Evolutionary conservation across 2,329 filamentous ascomycete genomes (phyloP).

Genomic region (Paecilomyces sp.): DNA sequence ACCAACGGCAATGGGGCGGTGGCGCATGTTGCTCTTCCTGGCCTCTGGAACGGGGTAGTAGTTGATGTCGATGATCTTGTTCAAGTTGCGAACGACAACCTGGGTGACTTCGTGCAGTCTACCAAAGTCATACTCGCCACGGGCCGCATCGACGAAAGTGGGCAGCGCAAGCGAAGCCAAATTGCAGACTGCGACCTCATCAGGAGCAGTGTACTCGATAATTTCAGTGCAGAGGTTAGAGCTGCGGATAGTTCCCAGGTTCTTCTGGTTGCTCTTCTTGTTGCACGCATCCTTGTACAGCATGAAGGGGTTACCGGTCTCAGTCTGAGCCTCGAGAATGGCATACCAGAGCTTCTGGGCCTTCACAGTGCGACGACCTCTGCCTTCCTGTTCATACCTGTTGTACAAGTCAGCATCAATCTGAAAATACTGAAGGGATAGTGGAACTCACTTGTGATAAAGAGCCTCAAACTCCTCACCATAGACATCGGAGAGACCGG

Average conservation of each 20-base stretch:
- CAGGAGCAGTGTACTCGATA: constrained; percentile 91
- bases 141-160: constrained; percentile 78
- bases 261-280: constrained; percentile 99
- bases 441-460: constrained; percentile 56
- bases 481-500: constrained; percentile 91
- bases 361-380: constrained; percentile 84
- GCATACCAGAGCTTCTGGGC: constrained; percentile 99
- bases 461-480: constrained; percentile 95
- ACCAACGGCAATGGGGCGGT: constrained; percentile 91
- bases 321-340: constrained; percentile 94
- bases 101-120: constrained; percentile 93
- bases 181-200: constrained; percentile 98
- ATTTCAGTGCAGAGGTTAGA: constrained; percentile 99
- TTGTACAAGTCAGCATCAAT: constrained; percentile 4
- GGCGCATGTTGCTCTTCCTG: constrained; percentile 91
- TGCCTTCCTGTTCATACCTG: constrained; percentile 79
- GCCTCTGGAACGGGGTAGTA: constrained; percentile 96
- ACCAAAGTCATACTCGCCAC: constrained; percentile 85
- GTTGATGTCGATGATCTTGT: constrained; percentile 98
- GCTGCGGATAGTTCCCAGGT: constrained; percentile 94
- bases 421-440: not conserved
- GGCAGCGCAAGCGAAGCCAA: constrained; percentile 89
- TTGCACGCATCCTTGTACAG: constrained; percentile 99
- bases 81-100: constrained; percentile 89
- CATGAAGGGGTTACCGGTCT: constrained; percentile 99